Evolutionary conservation across 2,329 filamentous ascomycete genomes (phyloP).

Genomic region (Colletotrichum cordylinicola): DNA sequence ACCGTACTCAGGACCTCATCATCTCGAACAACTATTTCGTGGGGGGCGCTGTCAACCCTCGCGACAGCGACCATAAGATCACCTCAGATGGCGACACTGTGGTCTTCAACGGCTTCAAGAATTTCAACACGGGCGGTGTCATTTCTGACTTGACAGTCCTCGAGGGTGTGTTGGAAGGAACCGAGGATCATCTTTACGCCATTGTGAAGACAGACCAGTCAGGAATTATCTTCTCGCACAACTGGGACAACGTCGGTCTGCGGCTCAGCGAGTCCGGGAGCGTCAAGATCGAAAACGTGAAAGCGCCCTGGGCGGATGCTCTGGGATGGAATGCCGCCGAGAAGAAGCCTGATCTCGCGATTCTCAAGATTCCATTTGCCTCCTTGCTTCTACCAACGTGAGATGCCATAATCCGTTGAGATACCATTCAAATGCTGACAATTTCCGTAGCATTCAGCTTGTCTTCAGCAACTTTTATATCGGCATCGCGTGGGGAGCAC

Average conservation of each 20-base stretch:
- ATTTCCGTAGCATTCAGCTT: conserved; percentile 58
- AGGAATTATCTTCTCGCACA: conserved; percentile 63
- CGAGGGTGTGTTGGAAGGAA: conserved; percentile 65
- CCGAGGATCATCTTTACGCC: conserved; percentile 67
- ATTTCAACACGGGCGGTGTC: conserved; percentile 72
- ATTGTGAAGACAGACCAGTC: conserved; percentile 62
- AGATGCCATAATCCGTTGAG: rapidly evolving
- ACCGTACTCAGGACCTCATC: conserved; percentile 61
- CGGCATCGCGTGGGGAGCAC: conserved; percentile 65
- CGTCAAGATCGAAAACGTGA: conserved; percentile 64
- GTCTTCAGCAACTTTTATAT: conserved; percentile 73
- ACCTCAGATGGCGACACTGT: conserved; percentile 58
- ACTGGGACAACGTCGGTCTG: conserved; percentile 71
- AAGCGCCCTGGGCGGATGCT: conserved; percentile 64
- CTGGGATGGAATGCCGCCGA: conserved; percentile 61
- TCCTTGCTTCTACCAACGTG: conserved; percentile 64
- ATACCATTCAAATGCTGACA: neutral
- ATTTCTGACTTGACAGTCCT: conserved; percentile 72
- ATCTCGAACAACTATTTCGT: conserved; percentile 70
- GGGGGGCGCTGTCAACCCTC: conserved; percentile 69
- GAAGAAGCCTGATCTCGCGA: conserved; percentile 54
- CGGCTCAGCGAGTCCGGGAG: conserved; percentile 69
- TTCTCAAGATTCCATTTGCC: conserved; percentile 59
- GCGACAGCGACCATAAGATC: conserved; percentile 66
- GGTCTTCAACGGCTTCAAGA: conserved; percentile 67